phyloP scores from a whole-genome alignment of 2,329 filamentous ascomycete species.

The Alternaria rosae region DNA sequence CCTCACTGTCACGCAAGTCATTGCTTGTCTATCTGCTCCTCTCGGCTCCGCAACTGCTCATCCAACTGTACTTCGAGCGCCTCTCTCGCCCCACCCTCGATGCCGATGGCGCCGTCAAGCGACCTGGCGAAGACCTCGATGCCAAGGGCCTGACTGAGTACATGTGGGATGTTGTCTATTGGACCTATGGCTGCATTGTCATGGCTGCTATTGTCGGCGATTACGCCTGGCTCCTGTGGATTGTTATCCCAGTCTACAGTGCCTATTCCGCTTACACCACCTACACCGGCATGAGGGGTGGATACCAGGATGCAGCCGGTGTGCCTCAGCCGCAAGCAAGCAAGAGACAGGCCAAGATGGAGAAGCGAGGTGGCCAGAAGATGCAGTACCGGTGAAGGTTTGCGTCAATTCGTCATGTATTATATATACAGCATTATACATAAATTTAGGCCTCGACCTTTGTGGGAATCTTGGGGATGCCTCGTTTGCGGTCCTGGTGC shows the following conservation, averaged over 20 bases:
- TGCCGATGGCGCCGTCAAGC: conserved; percentile 67
- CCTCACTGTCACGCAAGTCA: conserved; percentile 61
- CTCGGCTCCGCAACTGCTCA: conserved; percentile 75
- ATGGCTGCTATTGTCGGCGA: conserved; percentile 82
- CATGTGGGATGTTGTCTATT: conserved; percentile 97
- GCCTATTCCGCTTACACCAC: conserved; percentile 56
- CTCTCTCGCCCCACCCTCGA: conserved; percentile 81
- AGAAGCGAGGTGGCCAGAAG: conserved; percentile 60
- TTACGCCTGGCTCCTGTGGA: conserved; percentile 73
- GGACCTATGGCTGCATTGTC: conserved; percentile 82
- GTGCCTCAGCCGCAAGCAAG: conserved; percentile 49
- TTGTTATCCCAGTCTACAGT: conserved; percentile 56
- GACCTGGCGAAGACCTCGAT: conserved; percentile 85
- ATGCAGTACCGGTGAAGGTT: conserved; percentile 55
- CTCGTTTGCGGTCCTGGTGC: conserved; percentile 68
- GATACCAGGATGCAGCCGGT: conserved; percentile 53
- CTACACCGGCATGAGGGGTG: conserved; percentile 54
- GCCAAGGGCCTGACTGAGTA: conserved; percentile 92
- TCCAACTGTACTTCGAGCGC: conserved; percentile 85
- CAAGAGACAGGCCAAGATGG: conserved; percentile 60
- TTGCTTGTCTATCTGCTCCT: conserved; percentile 74
- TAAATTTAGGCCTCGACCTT: conserved; percentile 57
- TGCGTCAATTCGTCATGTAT: neutral
- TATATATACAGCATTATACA: conserved; percentile 7
- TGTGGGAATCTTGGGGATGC: conserved; percentile 69